A percentile compares a stretch with the other conserved stretches of the same genome.
Conservation (phyloP, 148 eudicot genomes). For the Rhododendron henanense region DNA sequence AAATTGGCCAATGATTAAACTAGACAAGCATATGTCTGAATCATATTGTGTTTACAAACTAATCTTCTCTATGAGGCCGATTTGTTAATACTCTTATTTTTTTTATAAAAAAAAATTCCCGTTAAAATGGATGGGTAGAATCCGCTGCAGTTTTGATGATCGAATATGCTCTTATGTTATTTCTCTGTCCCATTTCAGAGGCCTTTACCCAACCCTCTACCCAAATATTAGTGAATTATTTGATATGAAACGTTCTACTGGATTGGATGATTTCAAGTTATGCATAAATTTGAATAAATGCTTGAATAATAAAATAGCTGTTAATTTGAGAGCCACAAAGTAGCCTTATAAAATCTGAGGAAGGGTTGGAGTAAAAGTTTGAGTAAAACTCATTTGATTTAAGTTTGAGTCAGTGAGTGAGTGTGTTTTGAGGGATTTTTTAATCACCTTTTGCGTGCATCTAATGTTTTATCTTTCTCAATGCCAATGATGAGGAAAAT, state of each 20-base stretch:
- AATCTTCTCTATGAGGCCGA: slow-evolving; percentile 93
- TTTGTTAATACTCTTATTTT: not conserved
- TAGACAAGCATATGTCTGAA: slow-evolving; percentile 35
- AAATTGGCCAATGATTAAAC: slow-evolving; percentile 27
- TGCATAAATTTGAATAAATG: too few relatives aligned
- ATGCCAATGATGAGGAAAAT: slow-evolving; percentile 25
- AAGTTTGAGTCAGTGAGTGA: not conserved
- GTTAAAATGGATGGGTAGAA: not conserved
- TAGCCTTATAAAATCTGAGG: not conserved
- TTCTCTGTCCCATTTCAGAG: too few relatives aligned
- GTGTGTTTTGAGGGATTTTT: not conserved
- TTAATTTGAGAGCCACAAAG: not conserved
- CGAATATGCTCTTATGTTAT: not conserved
- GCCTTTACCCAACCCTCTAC: too few relatives aligned
- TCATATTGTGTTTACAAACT: slow-evolving; percentile 44
- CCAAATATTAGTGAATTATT: too few relatives aligned
- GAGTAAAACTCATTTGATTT: too few relatives aligned
- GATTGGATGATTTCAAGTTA: too few relatives aligned
- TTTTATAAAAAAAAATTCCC: not conserved
- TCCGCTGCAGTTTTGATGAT: not conserved
- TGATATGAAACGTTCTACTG: too few relatives aligned
- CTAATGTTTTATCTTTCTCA: not conserved
- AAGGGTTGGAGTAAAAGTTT: not conserved
- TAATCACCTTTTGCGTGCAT: not conserved
- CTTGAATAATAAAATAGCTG: too few relatives aligned